These are phyloP conservation scores for Pseudozyma sp. DNA, from an alignment of 1,284 basidiomycete species.

Conservation along the genomic window DNA sequence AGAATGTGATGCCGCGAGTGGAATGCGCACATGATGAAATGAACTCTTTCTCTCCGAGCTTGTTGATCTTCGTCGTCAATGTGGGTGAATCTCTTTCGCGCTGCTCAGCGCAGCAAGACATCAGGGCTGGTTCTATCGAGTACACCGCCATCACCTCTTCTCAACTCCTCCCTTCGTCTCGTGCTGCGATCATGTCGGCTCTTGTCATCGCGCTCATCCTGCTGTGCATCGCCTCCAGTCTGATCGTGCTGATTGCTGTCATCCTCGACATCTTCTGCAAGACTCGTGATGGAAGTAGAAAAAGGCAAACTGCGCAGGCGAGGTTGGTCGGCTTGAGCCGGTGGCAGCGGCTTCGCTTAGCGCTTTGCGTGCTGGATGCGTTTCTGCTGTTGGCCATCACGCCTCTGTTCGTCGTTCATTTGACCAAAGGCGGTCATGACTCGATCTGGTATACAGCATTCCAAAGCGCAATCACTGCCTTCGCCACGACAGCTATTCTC, in stretches of 20 bases:
- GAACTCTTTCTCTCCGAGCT: no score
- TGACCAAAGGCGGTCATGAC: background rate
- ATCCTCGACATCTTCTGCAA: background rate
- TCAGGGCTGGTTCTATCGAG: no score
- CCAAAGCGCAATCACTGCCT: background rate
- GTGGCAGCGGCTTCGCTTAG: constrained; percentile 7
- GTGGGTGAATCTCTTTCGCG: no score
- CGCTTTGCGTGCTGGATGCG: constrained; percentile 7
- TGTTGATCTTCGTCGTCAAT: no score
- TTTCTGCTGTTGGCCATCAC: constrained; percentile 5
- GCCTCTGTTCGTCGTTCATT: constrained; percentile 14
- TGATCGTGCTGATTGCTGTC: background rate
- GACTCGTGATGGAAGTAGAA: background rate
- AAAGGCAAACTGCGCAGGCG: no score
- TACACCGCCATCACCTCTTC: background rate
- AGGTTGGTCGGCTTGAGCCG: background rate
- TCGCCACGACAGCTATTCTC: constrained; percentile 1
- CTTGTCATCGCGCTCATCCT: constrained; percentile 1
- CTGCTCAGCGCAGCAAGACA: no score
- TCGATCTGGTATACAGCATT: constrained; percentile 19
- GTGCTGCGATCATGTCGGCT: constrained; percentile 6
- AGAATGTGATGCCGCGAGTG: no score
- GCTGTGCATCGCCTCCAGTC: constrained; percentile 5
- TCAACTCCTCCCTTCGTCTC: background rate
- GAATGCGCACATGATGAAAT: no score